Base-by-base conservation (phyloP, 306 rosid genomes). In the Acacia crassicarpa region DNA sequence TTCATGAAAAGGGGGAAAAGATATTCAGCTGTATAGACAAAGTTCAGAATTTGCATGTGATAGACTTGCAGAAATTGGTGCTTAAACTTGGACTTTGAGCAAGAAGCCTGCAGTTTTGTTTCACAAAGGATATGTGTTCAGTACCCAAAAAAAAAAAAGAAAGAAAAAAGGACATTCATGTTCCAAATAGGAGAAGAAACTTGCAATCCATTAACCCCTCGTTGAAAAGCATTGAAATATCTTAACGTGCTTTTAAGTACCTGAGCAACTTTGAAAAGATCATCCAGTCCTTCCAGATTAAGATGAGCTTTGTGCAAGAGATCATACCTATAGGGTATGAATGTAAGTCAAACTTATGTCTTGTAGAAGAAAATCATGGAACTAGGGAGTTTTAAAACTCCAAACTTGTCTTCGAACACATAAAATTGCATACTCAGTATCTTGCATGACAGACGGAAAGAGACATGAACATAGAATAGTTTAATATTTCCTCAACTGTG, bases 271-370 rank as follows among this genome's bases (percentile, higher is more conserved):
- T 84, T 90, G 90, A 95, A 95, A 84, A 95, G 99, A 77, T 93
- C 94, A 87, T 92, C 91, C 82, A 95, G 84, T 32, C 99, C 99
- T 82, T 91, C 94, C 58, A 95, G 88, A 82, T 91, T 93, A 83
- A 93, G 97, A 89, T 95, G 99, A 38, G 94, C 97, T 70, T 95
- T 95, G 87, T 95, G 99, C 91, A 95, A 87, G 80, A 93, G 96
- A 89, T 95, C 99, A 80, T 95, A 95, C 79, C 99, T 95, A 92
- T 67, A 74, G 53, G 58, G 56, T 45, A 49, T 41, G 88, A 25
- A 80, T 22, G 62, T 14, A 80, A 85, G 71, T 62, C 82, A 85
- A 81, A 80, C 66, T 76, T 20, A 82, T 79, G 81, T 69, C 45
- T 51, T 63, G 73, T 75, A 53, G 59, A 43, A 62, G 35, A 72